A percentile compares a stretch with the other conserved stretches of the same genome.
Conservation (phyloP, 208 protist genomes). For the Histomonas meleagridis region DNA sequence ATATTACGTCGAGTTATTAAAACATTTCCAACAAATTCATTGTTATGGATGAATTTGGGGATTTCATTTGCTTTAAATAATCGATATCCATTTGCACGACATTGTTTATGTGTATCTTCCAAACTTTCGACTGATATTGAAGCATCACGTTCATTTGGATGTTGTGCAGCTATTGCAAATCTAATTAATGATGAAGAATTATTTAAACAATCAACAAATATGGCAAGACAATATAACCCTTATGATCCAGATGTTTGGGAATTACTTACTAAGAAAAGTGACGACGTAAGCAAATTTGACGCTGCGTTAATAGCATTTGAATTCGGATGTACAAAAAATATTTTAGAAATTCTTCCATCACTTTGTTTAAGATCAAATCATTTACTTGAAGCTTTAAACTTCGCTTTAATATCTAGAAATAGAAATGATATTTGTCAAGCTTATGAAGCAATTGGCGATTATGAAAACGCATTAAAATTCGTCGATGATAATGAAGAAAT, state of each 20-base stretch:
- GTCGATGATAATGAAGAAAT: neutral
- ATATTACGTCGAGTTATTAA: neutral
- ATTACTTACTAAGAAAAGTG: neutral
- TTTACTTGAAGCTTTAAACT: neutral
- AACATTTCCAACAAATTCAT: neutral
- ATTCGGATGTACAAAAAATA: neutral
- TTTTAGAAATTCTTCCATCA: neutral
- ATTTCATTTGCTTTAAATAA: neutral
- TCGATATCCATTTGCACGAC: neutral
- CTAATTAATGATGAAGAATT: neutral
- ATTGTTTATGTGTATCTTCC: neutral
- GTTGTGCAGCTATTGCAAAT: neutral
- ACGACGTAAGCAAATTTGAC: neutral
- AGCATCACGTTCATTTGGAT: neutral
- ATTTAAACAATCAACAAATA: neutral
- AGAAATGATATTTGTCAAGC: neutral
- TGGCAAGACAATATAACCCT: neutral
- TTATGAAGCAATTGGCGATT: neutral
- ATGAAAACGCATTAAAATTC: neutral
- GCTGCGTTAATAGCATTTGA: neutral
- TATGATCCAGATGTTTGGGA: conserved; percentile 31
- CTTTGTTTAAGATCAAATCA: neutral
- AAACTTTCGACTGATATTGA: neutral
- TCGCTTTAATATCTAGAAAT: neutral
- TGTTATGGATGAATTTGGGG: neutral